These are phyloP conservation scores for Saccharomyces paradoxus DNA, from an alignment of 805 yeast species.

Conservation along the genomic window DNA sequence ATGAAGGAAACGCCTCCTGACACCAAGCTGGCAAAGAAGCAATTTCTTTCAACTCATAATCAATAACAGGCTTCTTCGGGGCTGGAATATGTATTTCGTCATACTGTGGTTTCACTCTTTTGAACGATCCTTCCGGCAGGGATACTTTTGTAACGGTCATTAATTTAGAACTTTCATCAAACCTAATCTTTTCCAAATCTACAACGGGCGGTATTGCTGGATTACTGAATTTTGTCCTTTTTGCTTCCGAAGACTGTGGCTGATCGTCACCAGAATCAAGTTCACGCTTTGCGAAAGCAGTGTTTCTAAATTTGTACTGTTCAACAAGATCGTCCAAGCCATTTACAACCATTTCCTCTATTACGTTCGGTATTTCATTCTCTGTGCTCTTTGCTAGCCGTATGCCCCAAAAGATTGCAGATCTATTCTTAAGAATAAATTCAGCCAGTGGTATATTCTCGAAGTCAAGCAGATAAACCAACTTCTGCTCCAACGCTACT, in stretches of 20 bases:
- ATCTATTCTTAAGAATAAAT: slow-evolving; percentile 42
- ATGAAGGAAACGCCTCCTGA: slow-evolving; percentile 58
- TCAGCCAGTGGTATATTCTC: slow-evolving; percentile 45
- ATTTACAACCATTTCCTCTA: slow-evolving; percentile 37
- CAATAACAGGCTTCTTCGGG: slow-evolving; percentile 45
- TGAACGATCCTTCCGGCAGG: slow-evolving; percentile 79
- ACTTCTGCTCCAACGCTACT: slow-evolving; percentile 44
- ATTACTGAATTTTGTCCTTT: slow-evolving; percentile 20
- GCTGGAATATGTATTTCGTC: slow-evolving; percentile 93
- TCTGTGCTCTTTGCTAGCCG: slow-evolving; percentile 35
- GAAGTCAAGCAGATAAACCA: slow-evolving; percentile 45
- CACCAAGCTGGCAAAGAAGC: slow-evolving; percentile 76
- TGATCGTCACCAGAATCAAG: neutral
- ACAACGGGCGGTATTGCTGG: slow-evolving; percentile 30
- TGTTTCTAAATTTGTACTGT: slow-evolving; percentile 32
- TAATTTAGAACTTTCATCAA: slow-evolving; percentile 67
- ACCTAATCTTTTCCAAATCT: slow-evolving; percentile 54
- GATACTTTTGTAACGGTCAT: slow-evolving; percentile 59
- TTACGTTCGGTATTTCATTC: slow-evolving; percentile 31
- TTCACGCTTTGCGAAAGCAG: slow-evolving; percentile 3
- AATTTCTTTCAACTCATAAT: slow-evolving; percentile 43
- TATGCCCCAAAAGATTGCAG: slow-evolving; percentile 47
- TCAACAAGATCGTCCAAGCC: slow-evolving; percentile 36
- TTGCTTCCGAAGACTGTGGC: slow-evolving; percentile 5
- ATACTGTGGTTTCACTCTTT: slow-evolving; percentile 60